These are phyloP conservation scores for Solanum chiquidenum DNA, from an alignment of 257 asterid species.

Conservation along the genomic window DNA sequence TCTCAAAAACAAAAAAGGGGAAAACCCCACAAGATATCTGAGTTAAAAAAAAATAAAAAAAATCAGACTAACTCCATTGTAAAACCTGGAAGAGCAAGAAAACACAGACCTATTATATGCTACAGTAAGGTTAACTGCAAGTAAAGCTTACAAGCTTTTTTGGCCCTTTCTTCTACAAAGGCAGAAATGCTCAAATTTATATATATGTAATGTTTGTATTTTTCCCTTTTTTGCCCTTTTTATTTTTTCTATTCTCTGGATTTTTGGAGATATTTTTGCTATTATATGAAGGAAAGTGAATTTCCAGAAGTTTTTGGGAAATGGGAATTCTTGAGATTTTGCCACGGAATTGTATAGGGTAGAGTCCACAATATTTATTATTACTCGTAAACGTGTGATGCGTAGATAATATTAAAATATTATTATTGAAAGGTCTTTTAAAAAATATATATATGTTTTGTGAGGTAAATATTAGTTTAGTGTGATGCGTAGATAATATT, in stretches of 20 bases:
- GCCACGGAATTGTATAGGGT: slow-evolving; percentile 12
- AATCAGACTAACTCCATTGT: background rate
- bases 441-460: accelerated
- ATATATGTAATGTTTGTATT: background rate
- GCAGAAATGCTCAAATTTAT: background rate
- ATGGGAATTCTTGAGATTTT: slow-evolving; percentile 19
- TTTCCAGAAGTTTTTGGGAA: slow-evolving; percentile 10
- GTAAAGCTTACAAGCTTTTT: slow-evolving; percentile 16
- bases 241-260: background rate
- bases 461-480: too few species aligned
- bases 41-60: background rate
- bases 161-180: background rate
- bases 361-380: background rate
- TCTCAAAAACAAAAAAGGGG: background rate
- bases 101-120: background rate
- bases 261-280: background rate
- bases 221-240: background rate
- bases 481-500: too few species aligned
- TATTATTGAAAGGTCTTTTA: background rate
- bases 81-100: background rate
- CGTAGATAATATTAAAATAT: too few species aligned
- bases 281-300: background rate
- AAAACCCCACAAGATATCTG: background rate
- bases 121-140: slow-evolving; percentile 23
- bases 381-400: background rate